Evolutionary conservation across 768 basidiomycete species (phyloP).

Genomic region (Saitozyma sp.): DNA sequence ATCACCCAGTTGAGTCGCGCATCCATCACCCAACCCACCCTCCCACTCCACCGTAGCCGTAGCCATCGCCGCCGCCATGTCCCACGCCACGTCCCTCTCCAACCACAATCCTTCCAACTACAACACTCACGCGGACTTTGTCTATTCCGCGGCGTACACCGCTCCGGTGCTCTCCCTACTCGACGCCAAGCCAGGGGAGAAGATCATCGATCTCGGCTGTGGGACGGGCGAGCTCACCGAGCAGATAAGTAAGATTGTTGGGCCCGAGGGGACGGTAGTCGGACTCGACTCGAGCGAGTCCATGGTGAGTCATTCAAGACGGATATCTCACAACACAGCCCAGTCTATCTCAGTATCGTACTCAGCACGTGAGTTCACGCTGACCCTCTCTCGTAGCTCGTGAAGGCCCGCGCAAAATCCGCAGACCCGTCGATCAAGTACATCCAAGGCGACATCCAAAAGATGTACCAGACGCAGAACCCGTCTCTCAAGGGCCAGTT

Average conservation of each 20-base stretch:
- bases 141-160: slow-evolving; percentile 61
- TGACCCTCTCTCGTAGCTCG: slow-evolving; percentile 55
- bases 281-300: slow-evolving; percentile 70
- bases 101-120: slow-evolving; percentile 60
- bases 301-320: slow-evolving; percentile 61
- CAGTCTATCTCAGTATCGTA: no score
- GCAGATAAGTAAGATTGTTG: slow-evolving; percentile 61
- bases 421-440: slow-evolving; percentile 8
- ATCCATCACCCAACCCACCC: no score
- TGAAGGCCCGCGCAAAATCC: slow-evolving; percentile 56
- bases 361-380: neutral
- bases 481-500: slow-evolving; percentile 54
- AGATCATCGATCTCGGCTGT: slow-evolving; percentile 65
- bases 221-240: slow-evolving; percentile 77
- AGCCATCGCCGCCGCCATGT: slow-evolving; percentile 10
- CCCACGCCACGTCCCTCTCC: neutral
- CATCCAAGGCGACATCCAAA: slow-evolving; percentile 41
- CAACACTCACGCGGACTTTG: slow-evolving; percentile 67
- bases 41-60: neutral
- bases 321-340: neutral
- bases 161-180: slow-evolving; percentile 64
- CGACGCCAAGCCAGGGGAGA: slow-evolving; percentile 65
- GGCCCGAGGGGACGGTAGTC: slow-evolving; percentile 60
- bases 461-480: slow-evolving; percentile 54
- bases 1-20: no score